Conservation (phyloP, 2,329 filamentous ascomycete genomes). For the Spiromastix sp. region DNA sequence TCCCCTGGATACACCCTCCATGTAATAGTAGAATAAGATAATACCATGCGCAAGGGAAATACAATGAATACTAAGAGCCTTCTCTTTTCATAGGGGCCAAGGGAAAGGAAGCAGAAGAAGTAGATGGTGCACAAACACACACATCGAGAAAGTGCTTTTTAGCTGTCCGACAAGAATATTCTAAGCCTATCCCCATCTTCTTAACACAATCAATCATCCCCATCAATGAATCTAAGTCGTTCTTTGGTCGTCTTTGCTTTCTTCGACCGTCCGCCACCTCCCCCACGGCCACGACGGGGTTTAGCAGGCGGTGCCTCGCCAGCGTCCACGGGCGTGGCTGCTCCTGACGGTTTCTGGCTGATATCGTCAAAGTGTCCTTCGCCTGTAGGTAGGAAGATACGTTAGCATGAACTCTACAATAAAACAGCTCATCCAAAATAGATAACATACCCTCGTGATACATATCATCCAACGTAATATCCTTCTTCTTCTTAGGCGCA, state of each 20-base stretch:
- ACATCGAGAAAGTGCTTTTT: too few species aligned
- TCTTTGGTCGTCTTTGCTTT: slow-evolving; percentile 51
- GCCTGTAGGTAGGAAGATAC: slow-evolving; percentile 44
- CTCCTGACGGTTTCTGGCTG: slow-evolving; percentile 70
- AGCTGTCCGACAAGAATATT: too few species aligned
- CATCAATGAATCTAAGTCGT: slow-evolving; percentile 17
- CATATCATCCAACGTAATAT: slow-evolving; percentile 79
- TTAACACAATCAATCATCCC: slow-evolving; percentile 11
- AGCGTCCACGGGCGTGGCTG: slow-evolving; percentile 65
- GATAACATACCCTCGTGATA: slow-evolving; percentile 89
- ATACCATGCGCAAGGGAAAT: too few species aligned
- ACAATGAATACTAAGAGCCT: too few species aligned
- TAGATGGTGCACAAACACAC: too few species aligned
- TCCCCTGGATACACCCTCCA: too few species aligned
- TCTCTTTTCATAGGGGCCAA: too few species aligned
- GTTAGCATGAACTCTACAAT: slow-evolving; percentile 11
- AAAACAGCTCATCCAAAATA: slow-evolving; percentile 7
- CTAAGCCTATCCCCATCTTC: too few species aligned
- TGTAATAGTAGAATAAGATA: too few species aligned
- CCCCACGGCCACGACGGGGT: slow-evolving; percentile 40
- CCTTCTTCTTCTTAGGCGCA: slow-evolving; percentile 47
- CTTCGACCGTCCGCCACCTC: slow-evolving; percentile 46
- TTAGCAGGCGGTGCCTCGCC: slow-evolving; percentile 39
- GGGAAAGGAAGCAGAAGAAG: too few species aligned
- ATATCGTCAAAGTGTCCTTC: slow-evolving; percentile 93